Evolutionary conservation across 2,329 filamentous ascomycete genomes (phyloP).

Genomic region (Colletotrichum gigasporum): DNA sequence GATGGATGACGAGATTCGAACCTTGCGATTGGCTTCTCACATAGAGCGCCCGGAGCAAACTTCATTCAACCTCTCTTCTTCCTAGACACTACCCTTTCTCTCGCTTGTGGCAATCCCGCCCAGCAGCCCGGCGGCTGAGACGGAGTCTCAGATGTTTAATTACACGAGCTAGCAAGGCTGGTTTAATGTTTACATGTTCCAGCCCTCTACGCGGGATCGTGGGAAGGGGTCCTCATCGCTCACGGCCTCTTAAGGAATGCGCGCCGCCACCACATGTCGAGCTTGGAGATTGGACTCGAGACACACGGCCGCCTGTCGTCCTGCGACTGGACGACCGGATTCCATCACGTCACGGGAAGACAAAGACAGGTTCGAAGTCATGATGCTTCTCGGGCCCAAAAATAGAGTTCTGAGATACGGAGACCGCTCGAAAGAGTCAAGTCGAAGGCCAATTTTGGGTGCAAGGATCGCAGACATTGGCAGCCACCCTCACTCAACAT

Average conservation of each 20-base stretch:
- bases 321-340: too few relatives aligned
- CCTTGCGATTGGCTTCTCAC: not conserved
- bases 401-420: constrained; percentile 13
- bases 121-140: constrained; percentile 15
- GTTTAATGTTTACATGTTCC: constrained; percentile 7
- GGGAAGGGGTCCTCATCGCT: not conserved
- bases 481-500: not conserved
- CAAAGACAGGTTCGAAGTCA: too few relatives aligned
- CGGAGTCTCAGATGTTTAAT: constrained; percentile 26
- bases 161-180: not conserved
- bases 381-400: not conserved
- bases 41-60: not conserved
- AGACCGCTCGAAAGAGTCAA: not conserved
- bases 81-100: not conserved
- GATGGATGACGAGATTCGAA: too few relatives aligned
- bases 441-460: not conserved
- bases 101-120: constrained; percentile 3
- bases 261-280: not conserved
- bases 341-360: not conserved
- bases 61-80: too few relatives aligned
- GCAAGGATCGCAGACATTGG: not conserved
- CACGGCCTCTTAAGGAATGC: constrained; percentile 19
- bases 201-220: not conserved
- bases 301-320: not conserved
- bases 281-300: not conserved